Base-by-base conservation (phyloP, 2,329 filamentous ascomycete genomes). In the Epichloe scottii region DNA sequence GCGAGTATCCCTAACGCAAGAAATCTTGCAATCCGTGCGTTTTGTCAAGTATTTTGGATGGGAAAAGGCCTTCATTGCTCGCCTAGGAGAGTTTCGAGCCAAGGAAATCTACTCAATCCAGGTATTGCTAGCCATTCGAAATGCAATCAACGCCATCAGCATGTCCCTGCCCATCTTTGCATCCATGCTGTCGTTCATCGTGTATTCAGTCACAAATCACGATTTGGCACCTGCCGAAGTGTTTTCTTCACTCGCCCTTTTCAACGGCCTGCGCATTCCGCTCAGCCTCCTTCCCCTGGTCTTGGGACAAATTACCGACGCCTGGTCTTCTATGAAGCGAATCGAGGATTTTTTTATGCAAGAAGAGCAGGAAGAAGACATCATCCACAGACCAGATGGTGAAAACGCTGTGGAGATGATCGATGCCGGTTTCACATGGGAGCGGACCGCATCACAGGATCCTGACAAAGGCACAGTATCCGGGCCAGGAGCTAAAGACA, bases 31-130 rank as follows among this genome's bases (percentile, higher is more conserved):
- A 58, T 87, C 89, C 0, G 90, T 96, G 23, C 81, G 90, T 26
- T 96, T 97, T 62, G 91, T 97, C 68, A 97, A 97, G 66, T 96
- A 82, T 66, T 97, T 96, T 63, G 90, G 89, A 7, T 97, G 91
- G 91, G 91, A 97, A 64, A 84, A 78, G 52, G 85, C 87, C 35
- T 96, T 97, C 62, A 71, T 96, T 12, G 75, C 82, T 48, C 82
- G 89, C 14, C 75, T 96, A 15, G 79, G 81, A 47, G 76, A 82
- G 23, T 85, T 95, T 54, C 81, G 91, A 52, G 75, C 74, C 49
- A 77, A 77, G 54, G 91, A 97, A 66, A 89, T 97, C 54, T 71
- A 76, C 51, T 80, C 85, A n/a, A 89, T 97, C 52, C 90, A 95
- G 64, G 71, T 89, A 14, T 70, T 97, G 44, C 71, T 97, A 30